Base-by-base conservation (phyloP, 345 rosid genomes). In the Luvunga scandens region DNA sequence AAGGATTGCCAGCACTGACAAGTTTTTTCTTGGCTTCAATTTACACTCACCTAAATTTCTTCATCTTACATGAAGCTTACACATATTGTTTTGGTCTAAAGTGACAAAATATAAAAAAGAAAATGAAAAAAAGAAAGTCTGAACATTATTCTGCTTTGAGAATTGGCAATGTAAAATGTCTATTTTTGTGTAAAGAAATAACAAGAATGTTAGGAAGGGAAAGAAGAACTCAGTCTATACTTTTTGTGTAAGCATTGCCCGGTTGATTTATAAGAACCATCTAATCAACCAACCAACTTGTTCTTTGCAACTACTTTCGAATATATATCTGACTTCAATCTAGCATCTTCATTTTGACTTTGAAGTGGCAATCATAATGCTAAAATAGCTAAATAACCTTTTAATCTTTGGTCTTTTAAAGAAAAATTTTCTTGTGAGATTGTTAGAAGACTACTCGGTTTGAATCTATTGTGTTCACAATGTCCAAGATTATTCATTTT, bases 21-120 rank as follows among this genome's bases (percentile, higher is more conserved):
- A 66, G 22, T 48, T 18, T 25, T 81, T 72, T 50, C 68, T 71
- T 59, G 79, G 30, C 50, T 18, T 75, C 63, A 39, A 22, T 31
- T 70, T 28, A 18, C 25, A 30, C 31, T 72, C 6, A 18, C 39
- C 53, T n/a, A 12, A 30, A 50, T 28, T 21, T 59, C 34, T 48
- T 64, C 45, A 3, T 69, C 25, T 72, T 62, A 73, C 55, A 57
- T 48, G 21, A 63, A 42, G 36, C n/a, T 36, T 34, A 14, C 42
- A 55, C 55, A 16, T 74, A 28, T 33, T 64, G 31, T 75, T 50
- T 64, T 48, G 18, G 61, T 36, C 28, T 10, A 34, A n/a, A 14
- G 21, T 50, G 53, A 63, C 31, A 48, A 74, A 18, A 34, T 25
- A 5, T 4, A 73, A 73, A 16, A 13, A 48, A 45, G 33, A n/a